phyloP scores from a whole-genome alignment of 2,329 filamentous ascomycete genomes.

The Xylariaceae sp. region DNA sequence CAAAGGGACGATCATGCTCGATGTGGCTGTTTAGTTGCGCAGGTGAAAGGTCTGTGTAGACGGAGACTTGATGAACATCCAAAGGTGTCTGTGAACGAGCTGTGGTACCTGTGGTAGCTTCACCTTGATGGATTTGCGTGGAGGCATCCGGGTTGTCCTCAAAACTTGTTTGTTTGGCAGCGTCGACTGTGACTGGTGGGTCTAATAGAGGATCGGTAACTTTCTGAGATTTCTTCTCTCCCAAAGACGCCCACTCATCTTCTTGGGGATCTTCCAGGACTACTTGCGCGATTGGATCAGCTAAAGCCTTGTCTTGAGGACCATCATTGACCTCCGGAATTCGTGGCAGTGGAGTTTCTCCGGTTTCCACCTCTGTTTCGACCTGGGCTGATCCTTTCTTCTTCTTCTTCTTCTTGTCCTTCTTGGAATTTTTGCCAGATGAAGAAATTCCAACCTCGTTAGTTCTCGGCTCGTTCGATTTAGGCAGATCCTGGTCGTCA shows the following conservation, averaged over 20 bases:
- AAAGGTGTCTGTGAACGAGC: too few species aligned
- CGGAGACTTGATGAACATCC: too few species aligned
- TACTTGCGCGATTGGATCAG: conserved; percentile 6
- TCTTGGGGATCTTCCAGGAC: conserved; percentile 12
- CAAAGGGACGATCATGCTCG: conserved; percentile 8
- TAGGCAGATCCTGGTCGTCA: conserved; percentile 3
- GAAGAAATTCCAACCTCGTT: conserved; percentile 10
- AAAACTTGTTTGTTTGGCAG: too few species aligned
- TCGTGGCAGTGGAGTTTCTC: conserved; percentile 16
- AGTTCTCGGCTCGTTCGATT: conserved; percentile 11
- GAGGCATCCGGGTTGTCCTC: not conserved
- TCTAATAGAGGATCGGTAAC: not conserved
- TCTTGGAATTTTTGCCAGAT: conserved; percentile 35
- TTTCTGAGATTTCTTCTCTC: conserved; percentile 36
- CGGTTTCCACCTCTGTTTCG: conserved; percentile 13
- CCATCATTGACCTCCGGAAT: conserved; percentile 15
- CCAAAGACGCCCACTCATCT: conserved; percentile 22
- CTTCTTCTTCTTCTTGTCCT: conserved; percentile 36
- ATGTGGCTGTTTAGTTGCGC: conserved; percentile 13
- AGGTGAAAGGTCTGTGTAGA: not conserved
- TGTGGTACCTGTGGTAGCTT: not conserved
- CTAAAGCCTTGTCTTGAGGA: not conserved
- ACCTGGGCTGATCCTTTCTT: conserved; percentile 7
- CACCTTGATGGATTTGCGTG: not conserved
- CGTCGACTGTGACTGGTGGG: too few species aligned